phyloP scores from a whole-genome alignment of 192 early-diverging fungal species.

The Coemansia asiatica region DNA sequence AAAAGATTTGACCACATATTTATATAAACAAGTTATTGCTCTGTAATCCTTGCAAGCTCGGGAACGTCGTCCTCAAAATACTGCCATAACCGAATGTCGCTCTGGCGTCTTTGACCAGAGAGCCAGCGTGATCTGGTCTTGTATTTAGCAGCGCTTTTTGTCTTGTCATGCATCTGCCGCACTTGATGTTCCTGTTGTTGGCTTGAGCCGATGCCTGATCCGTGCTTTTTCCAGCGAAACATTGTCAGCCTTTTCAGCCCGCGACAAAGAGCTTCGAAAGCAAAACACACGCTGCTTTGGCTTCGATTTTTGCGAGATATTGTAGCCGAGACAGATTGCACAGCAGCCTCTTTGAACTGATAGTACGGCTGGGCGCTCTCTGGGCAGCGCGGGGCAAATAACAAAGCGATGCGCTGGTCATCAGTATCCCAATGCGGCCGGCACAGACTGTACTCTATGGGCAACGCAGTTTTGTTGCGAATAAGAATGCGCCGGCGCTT shows the following conservation, averaged over 20 bases:
- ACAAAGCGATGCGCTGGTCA: conserved; percentile 30
- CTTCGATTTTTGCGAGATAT: neutral
- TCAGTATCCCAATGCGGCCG: conserved; percentile 36
- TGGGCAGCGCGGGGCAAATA: conserved; percentile 34
- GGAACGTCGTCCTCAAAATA: conserved; percentile 29
- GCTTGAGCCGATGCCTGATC: neutral
- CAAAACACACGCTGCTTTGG: neutral
- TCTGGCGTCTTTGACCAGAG: neutral
- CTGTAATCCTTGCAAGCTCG: conserved; percentile 3
- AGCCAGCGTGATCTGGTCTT: neutral
- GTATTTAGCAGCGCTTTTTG: neutral
- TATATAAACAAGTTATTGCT: no score
- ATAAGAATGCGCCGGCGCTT: conserved; percentile 29
- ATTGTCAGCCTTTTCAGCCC: neutral
- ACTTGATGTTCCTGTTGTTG: neutral
- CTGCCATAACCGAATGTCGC: conserved; percentile 16
- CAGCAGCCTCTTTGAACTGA: conserved; percentile 15
- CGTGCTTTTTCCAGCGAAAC: neutral
- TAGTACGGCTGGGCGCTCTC: conserved; percentile 23
- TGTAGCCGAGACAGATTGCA: neutral
- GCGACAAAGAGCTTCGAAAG: neutral
- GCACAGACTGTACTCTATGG: conserved; percentile 41
- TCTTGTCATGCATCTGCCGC: neutral
- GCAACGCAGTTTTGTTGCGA: conserved; percentile 20
- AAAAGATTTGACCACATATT: no score